phyloP scores from a whole-genome alignment of 177 flowering plant species.

The Tripterygium wilfordii region DNA sequence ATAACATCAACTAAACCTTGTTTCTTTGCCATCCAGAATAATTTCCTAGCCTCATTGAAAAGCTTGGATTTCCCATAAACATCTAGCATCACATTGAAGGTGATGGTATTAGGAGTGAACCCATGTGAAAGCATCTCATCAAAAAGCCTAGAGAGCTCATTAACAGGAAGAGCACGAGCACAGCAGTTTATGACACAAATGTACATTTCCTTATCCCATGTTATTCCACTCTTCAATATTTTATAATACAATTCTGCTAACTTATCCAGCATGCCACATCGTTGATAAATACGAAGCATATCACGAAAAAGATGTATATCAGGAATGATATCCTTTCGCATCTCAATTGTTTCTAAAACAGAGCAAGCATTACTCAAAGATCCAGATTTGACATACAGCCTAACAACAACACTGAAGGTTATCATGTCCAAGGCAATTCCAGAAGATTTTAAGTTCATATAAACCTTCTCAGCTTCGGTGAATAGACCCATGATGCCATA shows the following conservation, averaged over 20 bases:
- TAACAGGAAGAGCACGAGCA: conserved; percentile 82
- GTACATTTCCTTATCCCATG: conserved; percentile 89
- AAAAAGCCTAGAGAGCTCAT: conserved; percentile 76
- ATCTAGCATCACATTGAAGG: conserved; percentile 79
- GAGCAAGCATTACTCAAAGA: conserved; percentile 58
- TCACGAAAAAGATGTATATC: conserved; percentile 68
- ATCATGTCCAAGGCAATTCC: conserved; percentile 59
- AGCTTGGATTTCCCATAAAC: conserved; percentile 70
- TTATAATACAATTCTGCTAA: conserved; percentile 50
- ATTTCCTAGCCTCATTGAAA: conserved; percentile 59
- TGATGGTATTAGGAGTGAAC: conserved; percentile 56
- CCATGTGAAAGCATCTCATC: conserved; percentile 71
- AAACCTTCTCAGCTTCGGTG: conserved; percentile 58
- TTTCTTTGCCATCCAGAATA: conserved; percentile 63
- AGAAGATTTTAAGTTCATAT: conserved; percentile 48
- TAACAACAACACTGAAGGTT: conserved; percentile 62
- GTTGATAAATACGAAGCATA: conserved; percentile 85
- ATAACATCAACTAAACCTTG: conserved; percentile 60
- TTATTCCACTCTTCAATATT: conserved; percentile 50
- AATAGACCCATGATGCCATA: conserved; percentile 56
- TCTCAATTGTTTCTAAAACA: conserved; percentile 63
- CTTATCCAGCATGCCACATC: conserved; percentile 55
- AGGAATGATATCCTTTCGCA: conserved; percentile 57
- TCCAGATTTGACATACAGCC: conserved; percentile 80
- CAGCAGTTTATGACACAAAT: conserved; percentile 91